Percentiles rank a stretch among this genome's conserved stretches.
Conservation (phyloP, 2,329 filamentous ascomycete genomes). For the Leptodontidium sp. region DNA sequence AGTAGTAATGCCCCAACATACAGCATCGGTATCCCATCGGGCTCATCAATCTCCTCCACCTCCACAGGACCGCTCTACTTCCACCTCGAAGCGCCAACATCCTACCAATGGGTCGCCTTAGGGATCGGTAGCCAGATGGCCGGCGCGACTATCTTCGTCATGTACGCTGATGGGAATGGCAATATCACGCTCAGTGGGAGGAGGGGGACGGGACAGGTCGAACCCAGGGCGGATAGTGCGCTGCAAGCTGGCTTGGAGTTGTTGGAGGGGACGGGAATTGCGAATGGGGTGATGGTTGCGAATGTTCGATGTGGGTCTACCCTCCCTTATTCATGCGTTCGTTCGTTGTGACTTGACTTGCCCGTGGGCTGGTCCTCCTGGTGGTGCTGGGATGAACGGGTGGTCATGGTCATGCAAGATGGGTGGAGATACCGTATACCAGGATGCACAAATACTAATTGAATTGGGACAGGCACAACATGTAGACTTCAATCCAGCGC, state of each 20-base stretch:
- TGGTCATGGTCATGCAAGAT: not conserved
- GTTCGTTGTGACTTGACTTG: too few species aligned
- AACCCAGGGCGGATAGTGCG: conserved; percentile 54
- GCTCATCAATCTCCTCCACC: conserved; percentile 53
- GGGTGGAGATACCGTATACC: not conserved
- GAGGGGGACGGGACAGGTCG: conserved; percentile 51
- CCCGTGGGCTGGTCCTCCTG: too few species aligned
- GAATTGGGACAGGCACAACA: conserved; percentile 36
- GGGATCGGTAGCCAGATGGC: conserved; percentile 64
- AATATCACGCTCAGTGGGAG: conserved; percentile 65
- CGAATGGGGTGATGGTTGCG: conserved; percentile 61
- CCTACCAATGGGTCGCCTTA: conserved; percentile 63
- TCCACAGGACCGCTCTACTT: conserved; percentile 64
- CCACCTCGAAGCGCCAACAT: conserved; percentile 61
- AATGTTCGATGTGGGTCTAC: conserved; percentile 59
- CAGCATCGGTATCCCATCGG: conserved; percentile 39
- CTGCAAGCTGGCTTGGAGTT: conserved; percentile 53
- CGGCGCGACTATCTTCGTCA: conserved; percentile 65
- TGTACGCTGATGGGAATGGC: conserved; percentile 60
- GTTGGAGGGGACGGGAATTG: conserved; percentile 62
- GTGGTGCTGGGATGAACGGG: not conserved
- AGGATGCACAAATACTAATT: not conserved
- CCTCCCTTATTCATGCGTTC: not conserved
- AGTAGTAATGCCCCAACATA: conserved; percentile 32
- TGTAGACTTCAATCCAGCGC: conserved; percentile 34